Conservation (phyloP, 306 rosid genomes). For the Prinsepia uniflora region DNA sequence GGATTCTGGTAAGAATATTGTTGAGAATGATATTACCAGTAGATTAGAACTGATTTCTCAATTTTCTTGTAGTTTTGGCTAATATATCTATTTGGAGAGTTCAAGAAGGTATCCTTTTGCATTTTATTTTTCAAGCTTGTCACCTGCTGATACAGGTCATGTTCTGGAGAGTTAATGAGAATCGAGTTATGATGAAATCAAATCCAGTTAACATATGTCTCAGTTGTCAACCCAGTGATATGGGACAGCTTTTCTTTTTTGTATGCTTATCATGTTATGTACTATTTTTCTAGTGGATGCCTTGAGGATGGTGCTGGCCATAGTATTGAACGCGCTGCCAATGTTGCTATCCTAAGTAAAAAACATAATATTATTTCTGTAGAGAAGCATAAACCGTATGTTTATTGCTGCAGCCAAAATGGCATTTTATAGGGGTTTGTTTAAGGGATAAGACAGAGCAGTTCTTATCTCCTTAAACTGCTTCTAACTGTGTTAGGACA, state of each 20-base stretch:
- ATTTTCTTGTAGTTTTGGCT: neutral
- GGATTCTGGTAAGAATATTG: constrained; percentile 42
- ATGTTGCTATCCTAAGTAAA: no score
- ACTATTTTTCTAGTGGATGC: no score
- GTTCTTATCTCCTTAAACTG: no score
- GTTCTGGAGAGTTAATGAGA: neutral
- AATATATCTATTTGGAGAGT: neutral
- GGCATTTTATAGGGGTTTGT: no score
- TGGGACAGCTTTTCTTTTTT: neutral
- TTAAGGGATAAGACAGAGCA: no score
- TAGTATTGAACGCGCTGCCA: no score
- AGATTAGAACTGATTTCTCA: neutral
- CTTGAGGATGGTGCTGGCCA: no score
- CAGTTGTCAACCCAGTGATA: neutral
- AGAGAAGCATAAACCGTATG: no score
- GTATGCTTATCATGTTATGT: neutral
- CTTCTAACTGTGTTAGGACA: no score
- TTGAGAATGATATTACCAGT: constrained; percentile 37
- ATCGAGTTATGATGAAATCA: neutral
- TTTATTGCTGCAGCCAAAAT: no score
- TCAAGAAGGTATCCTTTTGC: neutral
- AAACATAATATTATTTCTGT: no score
- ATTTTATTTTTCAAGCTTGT: neutral
- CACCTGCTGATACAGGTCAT: neutral
- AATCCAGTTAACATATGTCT: neutral